Percentiles rank a stretch among this genome's conserved stretches.
Conservation (phyloP, 208 protist species). For the Giardia duodenalis region DNA sequence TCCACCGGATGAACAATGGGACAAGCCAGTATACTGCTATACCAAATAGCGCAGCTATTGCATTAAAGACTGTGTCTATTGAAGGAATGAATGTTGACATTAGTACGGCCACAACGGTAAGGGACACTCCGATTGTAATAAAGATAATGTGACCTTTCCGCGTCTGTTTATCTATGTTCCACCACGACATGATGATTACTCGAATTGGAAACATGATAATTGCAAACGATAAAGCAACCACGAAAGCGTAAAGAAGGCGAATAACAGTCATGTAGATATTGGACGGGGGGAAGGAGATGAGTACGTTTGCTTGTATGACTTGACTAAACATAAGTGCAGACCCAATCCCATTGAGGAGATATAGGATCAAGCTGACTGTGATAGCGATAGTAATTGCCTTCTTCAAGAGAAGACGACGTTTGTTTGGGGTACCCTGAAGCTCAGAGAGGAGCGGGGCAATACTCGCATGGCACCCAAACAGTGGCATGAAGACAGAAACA, state of each 20-base stretch:
- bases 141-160: neutral
- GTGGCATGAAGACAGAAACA: slow-evolving; percentile 10
- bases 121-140: neutral
- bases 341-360: neutral
- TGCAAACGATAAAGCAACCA: neutral
- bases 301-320: neutral
- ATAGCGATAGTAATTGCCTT: neutral
- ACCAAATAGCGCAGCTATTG: neutral
- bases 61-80: slow-evolving; percentile 11
- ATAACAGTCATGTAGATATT: neutral
- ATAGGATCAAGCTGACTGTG: neutral
- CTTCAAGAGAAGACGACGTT: neutral
- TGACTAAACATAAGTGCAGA: neutral
- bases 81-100: neutral
- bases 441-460: neutral
- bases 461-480: neutral
- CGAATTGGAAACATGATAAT: neutral
- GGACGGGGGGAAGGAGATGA: neutral
- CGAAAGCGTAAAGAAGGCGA: slow-evolving; percentile 5
- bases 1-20: neutral
- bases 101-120: neutral
- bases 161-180: neutral
- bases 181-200: neutral
- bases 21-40: neutral
- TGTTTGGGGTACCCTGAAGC: neutral